phyloP scores from a whole-genome alignment of 2,329 filamentous ascomycete species.

The Exserohilum rostratum region DNA sequence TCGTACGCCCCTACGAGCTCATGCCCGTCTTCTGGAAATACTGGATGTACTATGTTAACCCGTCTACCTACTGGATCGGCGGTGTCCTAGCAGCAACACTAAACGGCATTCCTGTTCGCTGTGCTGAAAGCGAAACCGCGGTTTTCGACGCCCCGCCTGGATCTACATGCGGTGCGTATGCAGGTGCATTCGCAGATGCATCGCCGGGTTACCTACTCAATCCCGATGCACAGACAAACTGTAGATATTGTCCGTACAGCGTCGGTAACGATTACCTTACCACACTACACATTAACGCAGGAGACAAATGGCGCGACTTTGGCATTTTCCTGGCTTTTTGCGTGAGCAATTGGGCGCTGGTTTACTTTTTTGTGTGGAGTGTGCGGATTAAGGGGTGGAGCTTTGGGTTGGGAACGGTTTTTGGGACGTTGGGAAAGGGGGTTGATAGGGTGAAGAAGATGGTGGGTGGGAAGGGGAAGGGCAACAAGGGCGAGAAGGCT shows the following conservation, averaged over 20 bases:
- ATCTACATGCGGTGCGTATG: conserved; percentile 70
- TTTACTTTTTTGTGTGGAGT: conserved; percentile 79
- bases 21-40: conserved; percentile 75
- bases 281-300: conserved; percentile 60
- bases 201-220: conserved; percentile 69
- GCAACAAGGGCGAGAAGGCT: neutral
- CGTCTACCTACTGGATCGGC: conserved; percentile 73
- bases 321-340: conserved; percentile 76
- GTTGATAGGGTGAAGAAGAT: conserved; percentile 21
- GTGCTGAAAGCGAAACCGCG: conserved; percentile 62
- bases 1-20: conserved; percentile 69
- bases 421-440: conserved; percentile 53
- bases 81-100: conserved; percentile 71
- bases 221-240: conserved; percentile 61
- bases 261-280: conserved; percentile 70
- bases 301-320: conserved; percentile 74
- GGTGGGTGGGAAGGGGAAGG: conserved; percentile 12
- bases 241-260: conserved; percentile 73
- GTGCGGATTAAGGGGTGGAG: conserved; percentile 72
- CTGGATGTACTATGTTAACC: conserved; percentile 74
- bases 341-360: conserved; percentile 71
- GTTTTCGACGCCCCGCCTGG: conserved; percentile 69
- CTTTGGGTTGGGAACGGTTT: conserved; percentile 69
- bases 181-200: conserved; percentile 62
- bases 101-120: conserved; percentile 53